Base-by-base conservation (phyloP, 768 basidiomycete species). In the Boletus pseudo-olivaceus region DNA sequence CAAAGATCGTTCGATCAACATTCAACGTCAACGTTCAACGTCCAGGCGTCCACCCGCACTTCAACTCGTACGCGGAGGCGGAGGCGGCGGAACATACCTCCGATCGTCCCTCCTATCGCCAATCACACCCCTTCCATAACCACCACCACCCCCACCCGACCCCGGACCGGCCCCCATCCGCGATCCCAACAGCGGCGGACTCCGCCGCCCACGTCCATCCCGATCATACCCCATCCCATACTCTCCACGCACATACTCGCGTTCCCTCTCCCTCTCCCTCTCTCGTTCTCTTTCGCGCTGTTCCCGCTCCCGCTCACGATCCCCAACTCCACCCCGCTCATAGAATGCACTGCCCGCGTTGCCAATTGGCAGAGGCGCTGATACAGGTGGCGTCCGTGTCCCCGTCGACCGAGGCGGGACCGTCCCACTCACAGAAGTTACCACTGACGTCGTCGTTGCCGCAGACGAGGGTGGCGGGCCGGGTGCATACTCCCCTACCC, bases 191-290 rank as follows among this genome's bases (percentile, higher is more conserved):
- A 72, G 64, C 3, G 68, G 63, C 17, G 66, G 62, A 56, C 62
- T 68, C 29, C 66, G 58, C 54, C 67, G 67, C 23, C 60, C 64
- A 43, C 58, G 61, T 4, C 50, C 54, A 9, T 62, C 68, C 34
- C 76, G 65, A 14, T 76, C 74, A 57, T 78, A 78, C 30, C 75
- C 62, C 53, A 56, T 66, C 35, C 66, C 69, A 26, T 68, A 67
- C 11, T 54, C 57, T 23, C 60, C 58, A 47, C 72, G 67, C 37
- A 39, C 60, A 49, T 73, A 75, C 20, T 73, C 75, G 35, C 74
- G 67, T 33, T 77, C 75, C n/a, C 62, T 27, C 56, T 47, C 66
- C 49, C 49, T 46, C 19, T 35, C 62, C 49, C 17, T 51, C 29
- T 40, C 66, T 20, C 19, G 55, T 47, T 57, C 62, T 38, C 57